Base-by-base conservation (phyloP, 2,329 filamentous ascomycete genomes). In the Colletotrichum tanaceti region DNA sequence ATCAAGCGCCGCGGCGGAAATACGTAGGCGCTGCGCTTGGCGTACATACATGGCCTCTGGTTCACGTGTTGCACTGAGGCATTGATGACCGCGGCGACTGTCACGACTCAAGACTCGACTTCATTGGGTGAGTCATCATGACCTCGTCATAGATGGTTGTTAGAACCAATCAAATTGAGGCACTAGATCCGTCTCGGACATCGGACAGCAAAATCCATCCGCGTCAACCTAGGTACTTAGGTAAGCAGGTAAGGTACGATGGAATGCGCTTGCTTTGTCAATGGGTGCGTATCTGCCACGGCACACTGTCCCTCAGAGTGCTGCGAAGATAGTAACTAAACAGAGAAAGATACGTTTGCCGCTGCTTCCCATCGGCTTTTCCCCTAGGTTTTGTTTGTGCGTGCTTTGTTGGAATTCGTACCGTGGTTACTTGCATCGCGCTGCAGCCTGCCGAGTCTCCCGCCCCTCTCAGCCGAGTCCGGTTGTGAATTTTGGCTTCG, bases 201-300 rank as follows among this genome's bases (percentile, higher is more conserved):
- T 75, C 74, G 74, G 74, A 50, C 14, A 69, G 44, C 66, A 73
- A 74, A 75, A 54, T 71, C 71, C 57, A 41, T 72, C 74, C 74
- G 74, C 59, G 28, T 62, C 24, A 28, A 44, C 43, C 52, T 24
- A 24, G 2, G 4, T 24, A 24, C n/a, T n/a, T n/a, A n/a, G n/a
- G n/a, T n/a, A n/a, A n/a, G n/a, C n/a, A n/a, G n/a, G n/a, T n/a
- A n/a, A n/a, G n/a, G 24, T 24, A 24, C 24, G 4, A 2, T 24
- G 24, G 24, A 3, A 62, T 44, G 52, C 20, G 58, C n/a, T 32
- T 32, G 18, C 43, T 38, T 32, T 28, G 28, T 32, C 9, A 18
- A 28, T 20, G 32, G 35, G 52, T n/a, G 38, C 7, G 43, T 44
- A 39, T 61, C 53, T 68, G 65, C 59, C 39, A 58, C 38, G 39